Evolutionary conservation across 352 stramenopile species (phyloP).

Genomic region (Pythium periplocum): DNA sequence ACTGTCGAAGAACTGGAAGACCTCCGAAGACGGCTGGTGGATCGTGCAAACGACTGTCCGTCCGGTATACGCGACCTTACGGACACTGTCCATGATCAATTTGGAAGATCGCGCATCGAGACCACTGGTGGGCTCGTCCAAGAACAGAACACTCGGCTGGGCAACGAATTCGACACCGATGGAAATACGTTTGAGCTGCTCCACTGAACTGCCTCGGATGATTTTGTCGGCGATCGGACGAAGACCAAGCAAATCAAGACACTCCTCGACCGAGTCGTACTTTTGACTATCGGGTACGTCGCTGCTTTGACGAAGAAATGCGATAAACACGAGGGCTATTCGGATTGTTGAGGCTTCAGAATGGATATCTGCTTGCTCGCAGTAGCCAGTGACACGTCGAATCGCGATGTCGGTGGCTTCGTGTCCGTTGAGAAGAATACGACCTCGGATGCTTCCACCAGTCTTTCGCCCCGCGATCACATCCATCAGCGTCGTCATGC

Average conservation of each 20-base stretch:
- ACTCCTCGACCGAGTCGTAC: not conserved
- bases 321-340: not conserved
- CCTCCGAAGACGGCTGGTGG: not conserved
- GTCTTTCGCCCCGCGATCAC: constrained; percentile 82
- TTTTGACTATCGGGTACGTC: not conserved
- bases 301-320: not conserved
- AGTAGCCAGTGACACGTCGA: not conserved
- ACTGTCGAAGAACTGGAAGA: not conserved
- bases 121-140: not conserved
- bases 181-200: not conserved
- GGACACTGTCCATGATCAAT: not conserved
- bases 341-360: not conserved
- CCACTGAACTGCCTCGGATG: constrained; percentile 48
- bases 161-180: not conserved
- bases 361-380: not conserved
- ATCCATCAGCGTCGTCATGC: constrained; percentile 78
- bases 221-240: not conserved
- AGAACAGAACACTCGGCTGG: not conserved
- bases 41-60: not conserved
- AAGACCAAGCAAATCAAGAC: not conserved
- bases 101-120: not conserved
- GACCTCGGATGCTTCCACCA: constrained; percentile 50
- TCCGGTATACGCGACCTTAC: not conserved
- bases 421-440: constrained; percentile 23
- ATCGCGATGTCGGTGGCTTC: not conserved